Evolutionary conservation across 805 yeast species (phyloP), one percentile per base, ranked within the genome.

Genomic region (Candida ovalis): DNA sequence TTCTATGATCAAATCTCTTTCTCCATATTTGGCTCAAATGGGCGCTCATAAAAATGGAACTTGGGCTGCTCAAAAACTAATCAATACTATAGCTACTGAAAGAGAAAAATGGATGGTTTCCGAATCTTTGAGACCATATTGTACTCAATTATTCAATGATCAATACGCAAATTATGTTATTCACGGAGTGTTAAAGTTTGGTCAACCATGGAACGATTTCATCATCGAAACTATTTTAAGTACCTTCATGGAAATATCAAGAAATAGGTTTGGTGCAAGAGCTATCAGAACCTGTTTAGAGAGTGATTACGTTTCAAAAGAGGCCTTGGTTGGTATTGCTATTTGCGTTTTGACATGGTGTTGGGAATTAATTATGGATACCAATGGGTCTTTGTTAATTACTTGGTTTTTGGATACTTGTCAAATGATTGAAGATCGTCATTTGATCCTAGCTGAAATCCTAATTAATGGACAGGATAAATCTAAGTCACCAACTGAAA

Each of bases 41-140:
- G 94, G 97, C 58, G 84, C 89, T 47, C 99, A 94, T 70, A 94
- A 94, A 62, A 94, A 94, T 66, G 99, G 99, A 52, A 94, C 99
- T 4, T 94, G 99, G 99, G 98, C 97, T 1, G 96, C 96, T 22
- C 99, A 94, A 67, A 94, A 92, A 67, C 84, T 94, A 67, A 90
- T 94, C 57, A 86, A 82, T 55, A 82, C 83, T 40, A 85, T 89
- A 3, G 57, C 59, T 17, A 68, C 75, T 53, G 81, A 75, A 40
- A 75, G 79, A 43, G 88, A 82, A 58, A 84, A 80, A 64, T 69
- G 74, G 57, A 63, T 86, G 43, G 86, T 94, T 40, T 82, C 84
- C 8, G 72, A 78, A 23, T 79, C 89, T 37, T 75, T 94, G 53
- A 78, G 80, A 50, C 94, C 96, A 1, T 90, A 86, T 61, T 80